phyloP scores from a whole-genome alignment of 257 asterid species.

The Hygrophila difformis region DNA sequence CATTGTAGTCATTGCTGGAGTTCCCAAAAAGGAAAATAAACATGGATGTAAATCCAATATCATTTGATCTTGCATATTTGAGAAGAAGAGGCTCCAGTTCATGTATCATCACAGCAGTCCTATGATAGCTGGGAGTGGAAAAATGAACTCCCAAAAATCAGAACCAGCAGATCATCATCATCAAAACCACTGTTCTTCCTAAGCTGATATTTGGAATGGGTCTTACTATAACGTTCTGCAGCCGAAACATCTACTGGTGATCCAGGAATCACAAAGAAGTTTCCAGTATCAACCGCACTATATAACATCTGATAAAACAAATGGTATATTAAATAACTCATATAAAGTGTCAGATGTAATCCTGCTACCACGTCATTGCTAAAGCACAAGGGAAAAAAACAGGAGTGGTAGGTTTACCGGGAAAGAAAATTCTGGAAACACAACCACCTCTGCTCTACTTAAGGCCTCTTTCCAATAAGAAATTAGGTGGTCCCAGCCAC shows the following conservation, averaged over 20 bases:
- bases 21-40: slow-evolving; percentile 78
- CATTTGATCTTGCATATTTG: slow-evolving; percentile 54
- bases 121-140: slow-evolving; percentile 66
- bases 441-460: slow-evolving; percentile 77
- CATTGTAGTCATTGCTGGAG: slow-evolving; percentile 61
- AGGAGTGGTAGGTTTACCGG: slow-evolving; percentile 49
- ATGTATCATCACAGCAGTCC: slow-evolving; percentile 68
- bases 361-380: slow-evolving; percentile 3
- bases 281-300: slow-evolving; percentile 91
- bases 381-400: slow-evolving; percentile 8
- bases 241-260: slow-evolving; percentile 90
- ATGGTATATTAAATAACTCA: slow-evolving; percentile 26
- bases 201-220: slow-evolving; percentile 66
- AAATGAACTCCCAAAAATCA: slow-evolving; percentile 84
- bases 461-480: slow-evolving; percentile 70
- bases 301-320: slow-evolving; percentile 81
- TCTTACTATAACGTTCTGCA: slow-evolving; percentile 73
- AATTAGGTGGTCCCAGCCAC: slow-evolving; percentile 65
- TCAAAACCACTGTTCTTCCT: slow-evolving; percentile 70
- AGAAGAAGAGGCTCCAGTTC: slow-evolving; percentile 71
- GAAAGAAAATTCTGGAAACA: slow-evolving; percentile 79
- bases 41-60: slow-evolving; percentile 41
- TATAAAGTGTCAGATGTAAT: slow-evolving; percentile 14
- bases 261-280: slow-evolving; percentile 96
- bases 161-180: slow-evolving; percentile 62